Evolutionary conservation across 1,284 basidiomycete genomes (phyloP).

Genomic region (Irpex rosettiformis): DNA sequence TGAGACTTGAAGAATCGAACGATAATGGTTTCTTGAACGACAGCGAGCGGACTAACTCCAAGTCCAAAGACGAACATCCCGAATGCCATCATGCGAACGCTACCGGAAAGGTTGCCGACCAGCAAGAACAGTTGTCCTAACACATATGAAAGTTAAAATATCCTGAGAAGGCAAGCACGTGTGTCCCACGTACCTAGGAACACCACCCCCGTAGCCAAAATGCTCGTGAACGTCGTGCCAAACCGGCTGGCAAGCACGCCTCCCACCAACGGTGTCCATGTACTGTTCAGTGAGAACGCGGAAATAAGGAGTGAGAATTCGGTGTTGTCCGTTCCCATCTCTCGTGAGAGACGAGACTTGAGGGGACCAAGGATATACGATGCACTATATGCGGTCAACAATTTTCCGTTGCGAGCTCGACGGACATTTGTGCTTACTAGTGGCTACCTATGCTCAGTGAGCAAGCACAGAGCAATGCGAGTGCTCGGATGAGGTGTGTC

Average conservation of each 20-base stretch:
- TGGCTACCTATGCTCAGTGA: slow-evolving; percentile 73
- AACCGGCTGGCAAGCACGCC: slow-evolving; percentile 65
- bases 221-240: slow-evolving; percentile 66
- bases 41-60: slow-evolving; percentile 72
- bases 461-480: slow-evolving; percentile 73
- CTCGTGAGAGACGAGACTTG: slow-evolving; percentile 67
- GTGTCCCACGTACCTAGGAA: slow-evolving; percentile 44
- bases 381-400: slow-evolving; percentile 42
- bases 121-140: slow-evolving; percentile 62
- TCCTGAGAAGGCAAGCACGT: not conserved
- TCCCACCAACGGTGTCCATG: slow-evolving; percentile 77
- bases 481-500: slow-evolving; percentile 46
- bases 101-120: slow-evolving; percentile 54
- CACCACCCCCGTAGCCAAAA: slow-evolving; percentile 69
- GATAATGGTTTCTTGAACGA: slow-evolving; percentile 76
- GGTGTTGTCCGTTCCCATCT: slow-evolving; percentile 73
- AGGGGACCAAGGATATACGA: slow-evolving; percentile 72
- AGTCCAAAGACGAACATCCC: slow-evolving; percentile 79
- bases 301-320: slow-evolving; percentile 76
- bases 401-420: not conserved
- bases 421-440: slow-evolving; percentile 45
- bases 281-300: slow-evolving; percentile 72
- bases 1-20: slow-evolving; percentile 77
- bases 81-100: slow-evolving; percentile 61
- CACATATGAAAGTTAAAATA: slow-evolving; percentile 9